These are phyloP conservation scores for Epichloe hybrida DNA, from an alignment of 2,329 filamentous ascomycete species.

Conservation along the genomic window DNA sequence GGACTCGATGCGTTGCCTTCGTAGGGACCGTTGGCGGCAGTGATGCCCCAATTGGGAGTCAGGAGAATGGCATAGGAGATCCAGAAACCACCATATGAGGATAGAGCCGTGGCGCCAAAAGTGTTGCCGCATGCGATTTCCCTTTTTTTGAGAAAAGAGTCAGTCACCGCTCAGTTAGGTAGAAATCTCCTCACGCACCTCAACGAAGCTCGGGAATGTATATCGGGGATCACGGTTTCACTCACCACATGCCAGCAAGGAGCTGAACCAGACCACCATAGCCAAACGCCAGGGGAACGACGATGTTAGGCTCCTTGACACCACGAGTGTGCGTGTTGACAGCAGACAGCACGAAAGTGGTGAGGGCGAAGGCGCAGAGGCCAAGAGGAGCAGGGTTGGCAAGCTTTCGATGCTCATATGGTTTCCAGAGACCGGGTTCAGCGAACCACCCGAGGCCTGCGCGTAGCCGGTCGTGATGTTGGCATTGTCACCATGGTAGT, in stretches of 20 bases:
- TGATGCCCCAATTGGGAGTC: slow-evolving; percentile 53
- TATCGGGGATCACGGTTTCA: slow-evolving; percentile 8
- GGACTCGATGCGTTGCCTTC: slow-evolving; percentile 35
- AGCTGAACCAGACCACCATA: slow-evolving; percentile 71
- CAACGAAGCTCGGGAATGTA: too few relatives aligned
- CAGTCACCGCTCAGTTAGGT: background rate
- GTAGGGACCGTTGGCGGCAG: slow-evolving; percentile 32
- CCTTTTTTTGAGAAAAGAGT: slow-evolving; percentile 23
- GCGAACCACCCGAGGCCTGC: slow-evolving; percentile 41
- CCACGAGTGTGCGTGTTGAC: slow-evolving; percentile 57
- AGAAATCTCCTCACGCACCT: too few relatives aligned
- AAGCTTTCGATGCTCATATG: slow-evolving; percentile 54
- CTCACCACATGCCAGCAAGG: slow-evolving; percentile 75
- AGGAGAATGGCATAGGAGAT: slow-evolving; percentile 59
- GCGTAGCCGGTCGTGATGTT: slow-evolving; percentile 10
- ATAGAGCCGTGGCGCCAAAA: slow-evolving; percentile 69
- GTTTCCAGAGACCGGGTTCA: slow-evolving; percentile 58
- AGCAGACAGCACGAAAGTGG: slow-evolving; percentile 64
- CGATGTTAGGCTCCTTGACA: slow-evolving; percentile 49
- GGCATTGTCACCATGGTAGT: slow-evolving; percentile 15
- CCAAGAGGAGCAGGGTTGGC: slow-evolving; percentile 70
- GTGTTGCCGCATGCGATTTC: slow-evolving; percentile 83
- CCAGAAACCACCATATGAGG: slow-evolving; percentile 79
- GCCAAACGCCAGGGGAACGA: slow-evolving; percentile 54
- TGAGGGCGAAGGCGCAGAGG: slow-evolving; percentile 66